phyloP scores from a whole-genome alignment of 2,329 filamentous ascomycete species.

The Sclerotinia minor region DNA sequence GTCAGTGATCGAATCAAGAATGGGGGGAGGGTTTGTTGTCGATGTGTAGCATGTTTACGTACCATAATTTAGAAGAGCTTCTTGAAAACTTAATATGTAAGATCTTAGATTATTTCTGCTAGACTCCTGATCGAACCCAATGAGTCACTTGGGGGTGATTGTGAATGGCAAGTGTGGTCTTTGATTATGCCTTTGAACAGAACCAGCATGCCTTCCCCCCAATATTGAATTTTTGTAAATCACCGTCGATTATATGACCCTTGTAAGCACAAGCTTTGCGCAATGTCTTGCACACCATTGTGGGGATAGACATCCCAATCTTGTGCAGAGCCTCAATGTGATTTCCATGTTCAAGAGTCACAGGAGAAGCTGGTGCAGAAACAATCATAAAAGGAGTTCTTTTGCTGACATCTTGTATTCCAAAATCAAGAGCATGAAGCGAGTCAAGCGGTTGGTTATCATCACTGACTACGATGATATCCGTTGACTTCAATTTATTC shows the following conservation, averaged over 20 bases:
- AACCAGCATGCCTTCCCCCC: conserved; percentile 10
- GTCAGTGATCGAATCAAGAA: background rate
- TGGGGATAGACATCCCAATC: conserved; percentile 14
- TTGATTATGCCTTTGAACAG: background rate
- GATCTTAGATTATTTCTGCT: background rate
- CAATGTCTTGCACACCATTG: background rate
- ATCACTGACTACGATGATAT: conserved; percentile 3
- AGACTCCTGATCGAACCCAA: no score
- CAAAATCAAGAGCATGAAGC: conserved; percentile 11
- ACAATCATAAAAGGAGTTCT: conserved; percentile 13
- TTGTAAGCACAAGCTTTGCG: conserved; percentile 10
- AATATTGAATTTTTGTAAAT: background rate
- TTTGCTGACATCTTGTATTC: conserved; percentile 3
- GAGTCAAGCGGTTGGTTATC: background rate
- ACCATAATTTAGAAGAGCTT: no score
- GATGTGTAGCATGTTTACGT: background rate
- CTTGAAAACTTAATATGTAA: background rate
- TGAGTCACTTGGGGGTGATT: no score
- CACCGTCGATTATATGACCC: background rate
- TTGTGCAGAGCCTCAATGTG: background rate
- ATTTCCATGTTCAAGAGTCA: background rate
- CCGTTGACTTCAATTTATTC: conserved; percentile 5
- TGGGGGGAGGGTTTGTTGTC: no score
- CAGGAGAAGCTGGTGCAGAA: background rate
- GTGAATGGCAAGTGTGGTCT: no score